These are phyloP conservation scores for Cyclostephanos invisitatus DNA, from an alignment of 108 stramenopile species.

Conservation along the genomic window DNA sequence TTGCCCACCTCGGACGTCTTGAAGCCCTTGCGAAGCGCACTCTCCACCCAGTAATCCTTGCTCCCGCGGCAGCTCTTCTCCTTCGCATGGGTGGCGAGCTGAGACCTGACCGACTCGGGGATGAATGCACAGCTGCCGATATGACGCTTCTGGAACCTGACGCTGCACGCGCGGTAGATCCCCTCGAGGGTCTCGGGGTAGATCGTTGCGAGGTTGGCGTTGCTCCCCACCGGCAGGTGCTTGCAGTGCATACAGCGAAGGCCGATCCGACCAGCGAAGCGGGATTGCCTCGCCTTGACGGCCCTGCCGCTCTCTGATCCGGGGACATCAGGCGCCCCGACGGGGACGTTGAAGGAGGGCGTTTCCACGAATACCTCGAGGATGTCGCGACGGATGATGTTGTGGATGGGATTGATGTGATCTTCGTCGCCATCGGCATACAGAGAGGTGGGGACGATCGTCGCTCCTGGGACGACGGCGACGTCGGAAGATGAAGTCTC, in stretches of 20 bases:
- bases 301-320: not conserved
- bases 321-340: not conserved
- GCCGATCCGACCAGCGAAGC: slow-evolving; percentile 29
- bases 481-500: not conserved
- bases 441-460: slow-evolving; percentile 18
- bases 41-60: slow-evolving; percentile 29
- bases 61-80: slow-evolving; percentile 26
- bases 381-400: slow-evolving; percentile 33
- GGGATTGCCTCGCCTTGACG: slow-evolving; percentile 5
- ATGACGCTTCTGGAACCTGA: slow-evolving; percentile 26
- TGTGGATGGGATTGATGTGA: slow-evolving; percentile 24
- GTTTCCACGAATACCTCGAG: slow-evolving; percentile 20
- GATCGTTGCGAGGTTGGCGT: slow-evolving; percentile 21
- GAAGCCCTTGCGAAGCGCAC: slow-evolving; percentile 28
- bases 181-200: slow-evolving; percentile 26
- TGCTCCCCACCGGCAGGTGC: slow-evolving; percentile 3
- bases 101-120: slow-evolving; percentile 13
- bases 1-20: slow-evolving; percentile 6
- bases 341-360: not conserved
- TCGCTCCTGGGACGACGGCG: not conserved
- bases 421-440: slow-evolving; percentile 25
- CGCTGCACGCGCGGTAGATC: slow-evolving; percentile 22
- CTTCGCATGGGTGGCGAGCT: slow-evolving; percentile 6
- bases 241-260: slow-evolving; percentile 40
- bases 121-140: slow-evolving; percentile 22